These are phyloP conservation scores for Aspergillus carlsbadensis DNA, from an alignment of 495 filamentous ascomycete genomes.

Conservation along the genomic window DNA sequence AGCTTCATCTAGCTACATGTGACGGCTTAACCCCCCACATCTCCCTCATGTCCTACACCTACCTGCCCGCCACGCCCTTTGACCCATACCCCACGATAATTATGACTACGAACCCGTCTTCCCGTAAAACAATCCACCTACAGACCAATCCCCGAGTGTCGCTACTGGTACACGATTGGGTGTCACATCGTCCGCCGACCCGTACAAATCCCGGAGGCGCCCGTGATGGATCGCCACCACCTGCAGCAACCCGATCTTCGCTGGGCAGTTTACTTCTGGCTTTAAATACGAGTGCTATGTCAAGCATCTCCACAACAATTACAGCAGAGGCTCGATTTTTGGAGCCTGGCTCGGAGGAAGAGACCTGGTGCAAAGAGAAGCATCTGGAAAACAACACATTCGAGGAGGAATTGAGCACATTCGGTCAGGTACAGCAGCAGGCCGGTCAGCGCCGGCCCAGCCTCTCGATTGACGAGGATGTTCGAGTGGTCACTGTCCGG, in stretches of 20 bases:
- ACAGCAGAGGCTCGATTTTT: slow-evolving; percentile 78
- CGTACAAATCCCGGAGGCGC: slow-evolving; percentile 54
- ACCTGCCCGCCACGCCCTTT: slow-evolving; percentile 81
- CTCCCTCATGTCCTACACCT: slow-evolving; percentile 99
- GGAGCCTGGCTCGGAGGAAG: slow-evolving; percentile 70
- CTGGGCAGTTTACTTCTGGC: slow-evolving; percentile 82
- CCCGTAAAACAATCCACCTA: slow-evolving; percentile 86
- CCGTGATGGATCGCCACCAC: slow-evolving; percentile 60
- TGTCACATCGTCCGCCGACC: slow-evolving; percentile 87
- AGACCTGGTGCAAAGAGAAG: slow-evolving; percentile 71
- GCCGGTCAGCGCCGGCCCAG: slow-evolving; percentile 33
- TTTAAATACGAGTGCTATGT: slow-evolving; percentile 82
- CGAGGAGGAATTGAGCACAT: slow-evolving; percentile 46
- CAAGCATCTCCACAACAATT: slow-evolving; percentile 90
- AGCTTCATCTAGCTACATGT: slow-evolving; percentile 96
- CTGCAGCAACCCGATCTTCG: slow-evolving; percentile 62
- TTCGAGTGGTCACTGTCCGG: slow-evolving; percentile 70
- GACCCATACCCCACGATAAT: slow-evolving; percentile 72
- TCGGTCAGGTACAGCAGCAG: slow-evolving; percentile 41
- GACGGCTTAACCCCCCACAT: slow-evolving; percentile 82
- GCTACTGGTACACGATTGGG: slow-evolving; percentile 97
- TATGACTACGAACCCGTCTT: slow-evolving; percentile 89
- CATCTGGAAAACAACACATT: slow-evolving; percentile 95
- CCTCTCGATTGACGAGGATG: slow-evolving; percentile 68
- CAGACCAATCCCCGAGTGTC: slow-evolving; percentile 85